Evolutionary conservation across 768 basidiomycete genomes (phyloP).

Genomic region (Trichaptum fuscoviolaceum): DNA sequence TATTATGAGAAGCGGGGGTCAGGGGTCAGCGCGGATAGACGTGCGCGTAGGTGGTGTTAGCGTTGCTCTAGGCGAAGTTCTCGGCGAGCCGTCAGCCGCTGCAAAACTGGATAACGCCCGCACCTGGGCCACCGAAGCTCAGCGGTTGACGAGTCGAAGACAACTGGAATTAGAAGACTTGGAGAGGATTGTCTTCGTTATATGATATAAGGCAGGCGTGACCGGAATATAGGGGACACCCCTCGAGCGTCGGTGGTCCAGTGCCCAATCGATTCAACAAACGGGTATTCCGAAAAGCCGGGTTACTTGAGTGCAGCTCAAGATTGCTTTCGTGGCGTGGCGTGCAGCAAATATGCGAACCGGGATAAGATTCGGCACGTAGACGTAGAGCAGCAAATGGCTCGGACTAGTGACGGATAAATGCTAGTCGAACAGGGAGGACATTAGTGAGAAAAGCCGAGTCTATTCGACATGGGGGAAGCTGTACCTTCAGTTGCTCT

Average conservation of each 20-base stretch:
- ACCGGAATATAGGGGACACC: neutral
- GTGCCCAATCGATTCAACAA: too few species aligned
- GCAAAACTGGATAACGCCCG: neutral
- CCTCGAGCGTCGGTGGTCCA: neutral
- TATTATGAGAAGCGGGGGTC: neutral
- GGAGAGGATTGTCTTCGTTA: too few species aligned
- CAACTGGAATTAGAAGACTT: too few species aligned
- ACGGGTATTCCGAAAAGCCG: too few species aligned
- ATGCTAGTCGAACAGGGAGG: neutral
- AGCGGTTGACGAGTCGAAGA: neutral
- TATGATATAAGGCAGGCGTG: neutral
- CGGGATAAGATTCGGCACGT: neutral
- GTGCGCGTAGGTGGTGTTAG: neutral
- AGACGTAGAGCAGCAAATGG: neutral
- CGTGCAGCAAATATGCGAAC: neutral
- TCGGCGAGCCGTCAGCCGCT: neutral
- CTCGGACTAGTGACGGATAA: neutral
- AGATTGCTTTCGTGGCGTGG: neutral
- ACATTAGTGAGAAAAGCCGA: neutral
- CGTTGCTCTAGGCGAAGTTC: neutral
- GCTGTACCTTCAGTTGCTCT: neutral
- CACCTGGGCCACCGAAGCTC: neutral
- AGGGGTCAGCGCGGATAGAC: neutral
- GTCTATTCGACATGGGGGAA: neutral
- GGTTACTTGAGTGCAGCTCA: too few species aligned